Evolutionary conservation across 2,329 filamentous ascomycete genomes (phyloP).

Genomic region (Colletotrichum coccodes): DNA sequence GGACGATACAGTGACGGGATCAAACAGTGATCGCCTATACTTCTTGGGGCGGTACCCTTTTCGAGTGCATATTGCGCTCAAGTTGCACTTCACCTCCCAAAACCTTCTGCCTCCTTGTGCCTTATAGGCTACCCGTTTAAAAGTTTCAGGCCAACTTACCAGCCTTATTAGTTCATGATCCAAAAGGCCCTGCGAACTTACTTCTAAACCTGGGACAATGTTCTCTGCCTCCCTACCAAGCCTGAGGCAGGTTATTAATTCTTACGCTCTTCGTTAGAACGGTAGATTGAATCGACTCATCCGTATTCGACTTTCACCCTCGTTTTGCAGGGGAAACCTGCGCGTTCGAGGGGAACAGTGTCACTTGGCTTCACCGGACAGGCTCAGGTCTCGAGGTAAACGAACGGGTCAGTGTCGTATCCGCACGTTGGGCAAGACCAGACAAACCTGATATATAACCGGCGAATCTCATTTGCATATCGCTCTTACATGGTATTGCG

Average conservation of each 20-base stretch:
- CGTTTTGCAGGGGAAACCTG: background rate
- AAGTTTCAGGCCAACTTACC: background rate
- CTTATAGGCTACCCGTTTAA: background rate
- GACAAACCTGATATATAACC: background rate
- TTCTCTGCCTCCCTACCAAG: background rate
- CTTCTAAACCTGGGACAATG: background rate
- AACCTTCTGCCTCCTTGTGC: slow-evolving; percentile 10
- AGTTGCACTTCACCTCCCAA: background rate
- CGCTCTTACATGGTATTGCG: slow-evolving; percentile 14
- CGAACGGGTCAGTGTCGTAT: background rate
- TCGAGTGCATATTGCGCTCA: slow-evolving; percentile 8
- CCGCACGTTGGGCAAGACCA: background rate
- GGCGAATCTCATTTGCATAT: slow-evolving; percentile 1
- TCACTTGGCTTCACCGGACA: background rate
- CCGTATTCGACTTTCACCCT: background rate
- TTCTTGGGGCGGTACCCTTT: background rate
- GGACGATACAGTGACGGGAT: background rate
- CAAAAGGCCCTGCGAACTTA: slow-evolving; percentile 16
- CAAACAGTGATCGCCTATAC: background rate
- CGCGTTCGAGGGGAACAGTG: background rate
- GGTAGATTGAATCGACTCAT: background rate
- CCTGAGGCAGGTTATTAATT: slow-evolving; percentile 7
- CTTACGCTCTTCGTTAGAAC: slow-evolving; percentile 4
- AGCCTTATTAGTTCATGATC: slow-evolving; percentile 2
- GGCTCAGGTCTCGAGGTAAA: background rate